Evolutionary conservation across 2,329 filamentous ascomycete genomes (phyloP).

Genomic region (Aspergillus uvarum): DNA sequence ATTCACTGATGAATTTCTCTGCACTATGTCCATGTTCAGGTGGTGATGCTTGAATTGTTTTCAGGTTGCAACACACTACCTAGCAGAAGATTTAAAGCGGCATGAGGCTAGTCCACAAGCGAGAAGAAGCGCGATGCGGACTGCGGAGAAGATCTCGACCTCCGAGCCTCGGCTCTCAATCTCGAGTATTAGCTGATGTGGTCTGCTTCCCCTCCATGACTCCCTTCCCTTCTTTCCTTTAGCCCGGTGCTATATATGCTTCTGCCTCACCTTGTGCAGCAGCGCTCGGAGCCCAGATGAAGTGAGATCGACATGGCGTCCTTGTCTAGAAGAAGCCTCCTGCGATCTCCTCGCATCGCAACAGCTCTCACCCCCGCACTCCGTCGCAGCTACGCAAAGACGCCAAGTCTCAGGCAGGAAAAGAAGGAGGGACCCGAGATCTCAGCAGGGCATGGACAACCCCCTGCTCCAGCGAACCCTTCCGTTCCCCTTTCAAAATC

Average conservation of each 20-base stretch:
- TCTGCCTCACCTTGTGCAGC: background rate
- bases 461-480: background rate
- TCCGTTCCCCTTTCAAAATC: background rate
- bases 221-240: background rate
- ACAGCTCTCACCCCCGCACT: background rate
- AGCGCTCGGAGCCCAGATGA: background rate
- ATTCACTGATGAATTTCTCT: no score
- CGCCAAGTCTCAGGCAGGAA: background rate
- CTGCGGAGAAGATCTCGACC: background rate
- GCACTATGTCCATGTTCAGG: background rate
- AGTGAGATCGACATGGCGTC: background rate
- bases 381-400: background rate
- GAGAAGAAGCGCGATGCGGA: background rate
- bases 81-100: background rate
- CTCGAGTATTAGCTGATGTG: background rate
- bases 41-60: background rate
- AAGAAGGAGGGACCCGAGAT: background rate
- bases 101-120: background rate
- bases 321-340: background rate
- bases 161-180: background rate
- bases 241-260: background rate
- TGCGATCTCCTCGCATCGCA: background rate
- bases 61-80: background rate
- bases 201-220: background rate
- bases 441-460: background rate